A percentile compares a stretch with the other conserved stretches of the same genome.
These are phyloP conservation scores for Hymenoscyphus fraxineus DNA, from an alignment of 2,329 filamentous ascomycete genomes.

Conservation along the genomic window DNA sequence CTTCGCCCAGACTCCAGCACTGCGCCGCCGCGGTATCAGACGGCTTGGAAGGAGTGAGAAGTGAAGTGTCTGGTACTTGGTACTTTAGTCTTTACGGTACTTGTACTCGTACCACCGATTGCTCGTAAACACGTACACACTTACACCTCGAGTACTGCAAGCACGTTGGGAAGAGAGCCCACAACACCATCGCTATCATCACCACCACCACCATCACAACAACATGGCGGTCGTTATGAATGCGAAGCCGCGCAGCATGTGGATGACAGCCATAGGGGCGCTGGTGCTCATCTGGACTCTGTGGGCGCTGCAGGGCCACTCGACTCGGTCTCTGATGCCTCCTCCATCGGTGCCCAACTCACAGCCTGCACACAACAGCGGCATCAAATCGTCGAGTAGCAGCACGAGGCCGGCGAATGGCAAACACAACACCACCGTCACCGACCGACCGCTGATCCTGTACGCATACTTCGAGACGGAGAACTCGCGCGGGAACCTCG, in stretches of 20 bases:
- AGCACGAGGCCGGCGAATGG: neutral
- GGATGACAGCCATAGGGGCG: neutral
- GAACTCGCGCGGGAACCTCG: slow-evolving; percentile 26
- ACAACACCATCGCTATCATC: no score
- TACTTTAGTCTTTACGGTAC: no score
- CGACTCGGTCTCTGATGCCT: neutral
- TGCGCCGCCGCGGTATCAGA: no score
- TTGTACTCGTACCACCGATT: no score
- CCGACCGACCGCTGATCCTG: slow-evolving; percentile 26
- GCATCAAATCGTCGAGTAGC: neutral
- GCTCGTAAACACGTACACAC: no score
- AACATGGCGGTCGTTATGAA: slow-evolving; percentile 8
- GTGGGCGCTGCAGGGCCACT: slow-evolving; percentile 1
- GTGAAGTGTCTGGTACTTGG: no score
- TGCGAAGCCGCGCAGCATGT: slow-evolving; percentile 7
- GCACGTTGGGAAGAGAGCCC: no score
- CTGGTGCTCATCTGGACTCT: slow-evolving; percentile 4
- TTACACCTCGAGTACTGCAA: no score
- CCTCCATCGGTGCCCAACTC: neutral
- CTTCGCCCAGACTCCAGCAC: no score
- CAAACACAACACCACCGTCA: neutral
- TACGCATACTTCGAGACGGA: slow-evolving; percentile 32
- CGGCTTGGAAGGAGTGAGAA: no score
- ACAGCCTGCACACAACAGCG: neutral
- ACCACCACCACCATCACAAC: neutral